These are phyloP conservation scores for Peronospora destructor DNA, from an alignment of 352 stramenopile genomes.

Conservation along the genomic window DNA sequence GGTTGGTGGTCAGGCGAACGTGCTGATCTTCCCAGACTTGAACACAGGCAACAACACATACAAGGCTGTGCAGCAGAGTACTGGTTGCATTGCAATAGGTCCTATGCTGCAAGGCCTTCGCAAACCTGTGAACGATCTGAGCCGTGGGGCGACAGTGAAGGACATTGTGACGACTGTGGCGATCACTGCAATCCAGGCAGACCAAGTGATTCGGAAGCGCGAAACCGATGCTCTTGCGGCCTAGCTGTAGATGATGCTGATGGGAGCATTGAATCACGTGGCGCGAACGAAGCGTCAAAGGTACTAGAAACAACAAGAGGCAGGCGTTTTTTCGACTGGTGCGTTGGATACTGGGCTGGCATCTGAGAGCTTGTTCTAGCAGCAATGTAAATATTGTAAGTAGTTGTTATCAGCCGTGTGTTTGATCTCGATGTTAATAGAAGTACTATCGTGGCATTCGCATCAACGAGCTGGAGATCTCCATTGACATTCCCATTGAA, in stretches of 20 bases:
- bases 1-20: constrained; percentile 76
- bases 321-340: constrained; percentile 1
- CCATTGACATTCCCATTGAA: too few relatives aligned
- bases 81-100: constrained; percentile 71
- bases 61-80: constrained; percentile 84
- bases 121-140: constrained; percentile 87
- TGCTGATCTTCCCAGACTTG: constrained; percentile 83
- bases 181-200: constrained; percentile 82
- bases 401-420: constrained; percentile 20
- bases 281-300: constrained; percentile 5
- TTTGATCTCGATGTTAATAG: not conserved
- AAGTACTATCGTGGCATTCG: too few relatives aligned
- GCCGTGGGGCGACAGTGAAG: constrained; percentile 79
- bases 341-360: not conserved
- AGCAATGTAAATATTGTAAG: too few relatives aligned
- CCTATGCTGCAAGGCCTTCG: constrained; percentile 85
- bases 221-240: constrained; percentile 10
- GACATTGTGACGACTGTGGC: constrained; percentile 88
- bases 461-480: constrained; percentile 21
- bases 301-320: constrained; percentile 13
- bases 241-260: constrained; percentile 15
- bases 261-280: constrained; percentile 8
- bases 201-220: constrained; percentile 46
- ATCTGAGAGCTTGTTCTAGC: too few relatives aligned
- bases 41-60: constrained; percentile 88